These are phyloP conservation scores for Dioszegia hungarica DNA, from an alignment of 768 basidiomycete genomes.

Conservation along the genomic window DNA sequence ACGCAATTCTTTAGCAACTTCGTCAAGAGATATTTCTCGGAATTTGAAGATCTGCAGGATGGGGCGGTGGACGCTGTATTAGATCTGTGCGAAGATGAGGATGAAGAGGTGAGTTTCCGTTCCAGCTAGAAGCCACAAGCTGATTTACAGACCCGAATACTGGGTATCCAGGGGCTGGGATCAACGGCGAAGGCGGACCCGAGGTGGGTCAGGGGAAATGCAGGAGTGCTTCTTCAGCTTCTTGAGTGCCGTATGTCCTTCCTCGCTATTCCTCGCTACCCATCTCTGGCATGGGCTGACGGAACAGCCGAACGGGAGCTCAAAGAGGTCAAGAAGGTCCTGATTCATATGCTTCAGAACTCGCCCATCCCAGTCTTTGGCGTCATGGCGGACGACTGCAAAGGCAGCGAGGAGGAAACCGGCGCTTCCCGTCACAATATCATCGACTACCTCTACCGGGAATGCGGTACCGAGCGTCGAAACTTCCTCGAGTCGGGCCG, in stretches of 20 bases:
- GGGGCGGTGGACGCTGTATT: conserved; percentile 33
- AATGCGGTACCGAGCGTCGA: conserved; percentile 4
- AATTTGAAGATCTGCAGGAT: conserved; percentile 42
- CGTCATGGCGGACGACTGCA: conserved; percentile 36
- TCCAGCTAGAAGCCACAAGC: background rate
- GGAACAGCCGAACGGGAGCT: conserved; percentile 30
- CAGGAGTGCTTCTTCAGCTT: conserved; percentile 39
- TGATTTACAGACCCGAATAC: conserved; percentile 21
- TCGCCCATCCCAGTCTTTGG: conserved; percentile 27
- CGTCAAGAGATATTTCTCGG: conserved; percentile 28
- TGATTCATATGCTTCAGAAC: conserved; percentile 20
- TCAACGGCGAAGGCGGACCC: conserved; percentile 35
- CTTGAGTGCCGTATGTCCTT: conserved; percentile 36
- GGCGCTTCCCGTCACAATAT: conserved; percentile 38
- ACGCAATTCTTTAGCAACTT: conserved; percentile 32
- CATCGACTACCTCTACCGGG: conserved; percentile 23
- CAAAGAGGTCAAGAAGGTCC: conserved; percentile 24
- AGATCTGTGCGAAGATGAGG: conserved; percentile 45
- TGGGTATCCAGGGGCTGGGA: conserved; percentile 38
- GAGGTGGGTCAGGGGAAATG: conserved; percentile 41
- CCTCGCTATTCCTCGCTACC: background rate
- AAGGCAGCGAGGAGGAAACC: conserved; percentile 30
- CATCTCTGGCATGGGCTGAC: background rate
- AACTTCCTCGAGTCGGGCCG: conserved; percentile 14
- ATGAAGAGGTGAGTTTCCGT: conserved; percentile 25